Base-by-base conservation (phyloP, 345 rosid genomes). In the Erysimum cheiranthoides region DNA sequence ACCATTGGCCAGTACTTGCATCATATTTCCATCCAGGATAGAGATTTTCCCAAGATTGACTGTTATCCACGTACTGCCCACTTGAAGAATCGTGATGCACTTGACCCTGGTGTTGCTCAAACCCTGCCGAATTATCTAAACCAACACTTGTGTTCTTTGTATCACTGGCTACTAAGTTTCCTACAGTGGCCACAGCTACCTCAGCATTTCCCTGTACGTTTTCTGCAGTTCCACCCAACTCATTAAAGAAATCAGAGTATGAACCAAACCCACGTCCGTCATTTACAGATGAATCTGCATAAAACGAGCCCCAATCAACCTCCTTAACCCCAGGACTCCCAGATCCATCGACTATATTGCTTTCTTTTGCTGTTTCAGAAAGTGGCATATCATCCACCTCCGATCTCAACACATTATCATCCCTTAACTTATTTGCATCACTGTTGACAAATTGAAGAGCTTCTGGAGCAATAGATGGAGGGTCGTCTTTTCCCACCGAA, bases 11-110 rank as follows among this genome's bases (percentile, higher is more conserved):
- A 34, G 90, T 85, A 74, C 61, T 87, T 45, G 76, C 79, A 75
- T 96, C 97, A 78, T 73, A 86, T 71, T 77, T 83, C 99, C 99
- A 96, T 13, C 99, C 99, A 1, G 99, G 97, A 84, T 91, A 96
- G 75, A 84, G 61, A 79, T 79, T 81, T 74, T 93, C 98, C 97
- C 96, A 96, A 54, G 85, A 76, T 70, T 86, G 89, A 74, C 72
- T 85, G 66, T 80, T 81, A 79, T 76, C 82, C 57, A 82, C 34
- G 72, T 82, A 90, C 76, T 85, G 88, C 61, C 70, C 87, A 76
- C 78, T 82, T 54, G 71, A 83, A 69, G 51, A 81, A 71, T 30
- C 73, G 6, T 65, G 73, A 27, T 6, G 36, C 69, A 70, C 62
- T 71, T 61, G 73, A 72, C 59, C 82, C 78, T 39, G 69, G 35